These are phyloP conservation scores for Prunus yedoensis DNA, from an alignment of 331 rosid genomes.

Conservation along the genomic window DNA sequence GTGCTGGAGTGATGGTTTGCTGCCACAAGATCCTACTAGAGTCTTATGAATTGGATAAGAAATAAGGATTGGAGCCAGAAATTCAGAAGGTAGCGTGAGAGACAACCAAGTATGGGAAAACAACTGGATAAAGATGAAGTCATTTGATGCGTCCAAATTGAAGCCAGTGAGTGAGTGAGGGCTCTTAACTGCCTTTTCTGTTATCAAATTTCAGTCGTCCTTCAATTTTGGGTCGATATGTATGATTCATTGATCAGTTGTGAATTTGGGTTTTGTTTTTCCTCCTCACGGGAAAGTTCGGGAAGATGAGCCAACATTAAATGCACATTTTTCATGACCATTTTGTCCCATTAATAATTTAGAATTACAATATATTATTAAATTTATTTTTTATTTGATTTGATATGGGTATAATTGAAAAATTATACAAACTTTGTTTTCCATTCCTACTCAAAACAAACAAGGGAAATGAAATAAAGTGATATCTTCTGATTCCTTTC, in stretches of 20 bases:
- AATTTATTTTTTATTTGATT: no score
- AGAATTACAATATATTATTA: no score
- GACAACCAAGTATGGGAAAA: background rate
- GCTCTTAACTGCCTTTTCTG: slow-evolving; percentile 6
- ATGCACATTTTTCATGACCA: no score
- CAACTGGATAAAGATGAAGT: background rate
- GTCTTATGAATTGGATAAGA: background rate
- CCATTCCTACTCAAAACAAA: rapidly evolving
- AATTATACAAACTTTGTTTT: no score
- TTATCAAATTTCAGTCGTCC: background rate
- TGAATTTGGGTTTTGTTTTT: no score
- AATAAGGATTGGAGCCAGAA: background rate
- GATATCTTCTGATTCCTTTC: rapidly evolving
- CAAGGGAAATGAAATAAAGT: rapidly evolving
- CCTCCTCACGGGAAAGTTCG: rapidly evolving
- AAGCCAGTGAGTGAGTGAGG: background rate
- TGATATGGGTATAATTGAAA: no score
- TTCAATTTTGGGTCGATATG: background rate
- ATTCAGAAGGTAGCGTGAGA: background rate
- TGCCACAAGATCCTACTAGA: background rate
- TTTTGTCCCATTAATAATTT: no score
- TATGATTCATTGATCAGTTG: no score
- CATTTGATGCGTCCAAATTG: background rate
- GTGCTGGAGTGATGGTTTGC: background rate
- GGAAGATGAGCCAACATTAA: no score